Evolutionary conservation across 495 filamentous ascomycete genomes (phyloP).

Genomic region (Podospora anserina): DNA sequence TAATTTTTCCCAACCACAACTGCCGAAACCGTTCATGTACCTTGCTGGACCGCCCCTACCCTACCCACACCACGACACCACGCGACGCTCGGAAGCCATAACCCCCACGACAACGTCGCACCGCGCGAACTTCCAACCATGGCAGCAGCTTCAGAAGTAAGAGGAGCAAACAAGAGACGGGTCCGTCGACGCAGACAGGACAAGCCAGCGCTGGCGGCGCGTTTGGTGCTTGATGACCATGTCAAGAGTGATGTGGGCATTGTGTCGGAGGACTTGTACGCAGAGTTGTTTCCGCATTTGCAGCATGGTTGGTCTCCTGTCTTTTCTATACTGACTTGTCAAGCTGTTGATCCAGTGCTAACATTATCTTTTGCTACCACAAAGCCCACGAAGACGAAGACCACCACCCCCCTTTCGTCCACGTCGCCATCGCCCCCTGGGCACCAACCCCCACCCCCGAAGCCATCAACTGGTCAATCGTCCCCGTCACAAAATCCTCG

Average conservation of each 20-base stretch:
- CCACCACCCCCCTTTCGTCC: slow-evolving; percentile 40
- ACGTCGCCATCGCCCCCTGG: slow-evolving; percentile 82
- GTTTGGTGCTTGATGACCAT: slow-evolving; percentile 73
- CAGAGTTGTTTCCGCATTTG: slow-evolving; percentile 69
- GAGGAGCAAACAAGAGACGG: slow-evolving; percentile 31
- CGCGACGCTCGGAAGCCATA: neutral
- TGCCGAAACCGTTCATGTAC: neutral
- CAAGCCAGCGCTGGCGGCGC: slow-evolving; percentile 51
- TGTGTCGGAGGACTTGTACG: slow-evolving; percentile 79
- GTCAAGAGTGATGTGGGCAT: slow-evolving; percentile 85
- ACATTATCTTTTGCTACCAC: neutral
- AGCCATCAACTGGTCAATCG: slow-evolving; percentile 73
- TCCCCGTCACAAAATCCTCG: slow-evolving; percentile 66
- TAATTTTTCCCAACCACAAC: neutral
- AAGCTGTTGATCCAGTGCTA: slow-evolving; percentile 13
- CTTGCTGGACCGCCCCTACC: neutral
- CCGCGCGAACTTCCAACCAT: slow-evolving; percentile 7
- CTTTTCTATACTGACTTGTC: slow-evolving; percentile 14
- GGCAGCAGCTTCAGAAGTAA: slow-evolving; percentile 20
- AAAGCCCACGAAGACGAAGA: slow-evolving; percentile 28
- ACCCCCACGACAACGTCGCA: neutral
- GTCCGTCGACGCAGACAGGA: slow-evolving; percentile 55
- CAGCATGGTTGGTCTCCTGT: slow-evolving; percentile 21
- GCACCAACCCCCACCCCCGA: slow-evolving; percentile 61
- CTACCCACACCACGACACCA: neutral